Evolutionary conservation across 371 early-diverging fungal genomes (phyloP), one percentile per base, ranked within the genome.

Genomic region (Sporodiniella umbellata): DNA sequence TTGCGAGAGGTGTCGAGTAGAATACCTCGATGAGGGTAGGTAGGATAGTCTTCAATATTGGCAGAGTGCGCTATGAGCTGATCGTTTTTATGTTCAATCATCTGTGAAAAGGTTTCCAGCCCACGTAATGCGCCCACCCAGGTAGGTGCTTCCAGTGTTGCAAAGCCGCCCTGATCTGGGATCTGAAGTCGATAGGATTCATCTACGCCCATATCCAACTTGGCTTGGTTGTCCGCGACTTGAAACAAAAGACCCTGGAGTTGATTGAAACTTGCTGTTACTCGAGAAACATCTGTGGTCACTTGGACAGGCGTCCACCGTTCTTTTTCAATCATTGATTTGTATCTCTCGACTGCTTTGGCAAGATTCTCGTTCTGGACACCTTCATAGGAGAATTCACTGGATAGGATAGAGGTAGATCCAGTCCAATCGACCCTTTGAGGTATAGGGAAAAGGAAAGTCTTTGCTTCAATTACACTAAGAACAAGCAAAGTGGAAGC

Each of bases 1-100:
- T 86, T 84, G 44, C 89, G 76, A 28, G 81, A 54, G 37, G 88
- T 87, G 52, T 88, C 89, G 17, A 86, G 59, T 42, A 83, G 26
- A 3, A 88, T 35, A 38, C 83, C 83, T 30, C 83, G 72, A 44
- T 83, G 79, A 11, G 47, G 48, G 47, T 68, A 71, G 5, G 39
- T 48, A 7, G 83, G 83, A 33, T 28, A 50, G 58, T 81, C 82
- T 25, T 60, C 37, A 23, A 81, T 75, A 10, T 51, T 40, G 8
- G 75, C 48, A 1, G 81, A 70, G 23, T 68, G 62, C 12, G 63
- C 54, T 15, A 75, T 42, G 8, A 75, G 51, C 22, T 51, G 37
- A 4, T 53, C 19, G 10, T 53, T 18, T 38, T 49, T 28, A 18
- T 33, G 15, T 23, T 39, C 35, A 22, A 79, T 39, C 25, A 83